Conservation (phyloP, 768 basidiomycete genomes). For the Boletus pseudo-olivaceus region DNA sequence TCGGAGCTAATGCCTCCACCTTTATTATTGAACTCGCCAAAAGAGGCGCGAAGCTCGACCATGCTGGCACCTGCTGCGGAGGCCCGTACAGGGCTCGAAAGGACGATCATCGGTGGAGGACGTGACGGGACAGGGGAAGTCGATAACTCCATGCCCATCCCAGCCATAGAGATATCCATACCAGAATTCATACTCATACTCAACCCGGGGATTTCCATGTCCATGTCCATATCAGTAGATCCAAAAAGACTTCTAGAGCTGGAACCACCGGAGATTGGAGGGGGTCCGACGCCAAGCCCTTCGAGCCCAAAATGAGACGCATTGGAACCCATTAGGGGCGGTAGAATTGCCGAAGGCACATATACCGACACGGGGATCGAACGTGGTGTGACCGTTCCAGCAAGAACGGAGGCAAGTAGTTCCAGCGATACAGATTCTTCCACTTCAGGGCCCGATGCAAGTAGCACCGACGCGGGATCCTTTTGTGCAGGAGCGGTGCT, state of each 20-base stretch:
- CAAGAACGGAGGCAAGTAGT: conserved; percentile 61
- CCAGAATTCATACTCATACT: conserved; percentile 34
- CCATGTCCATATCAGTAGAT: conserved; percentile 31
- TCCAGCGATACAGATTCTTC: conserved; percentile 42
- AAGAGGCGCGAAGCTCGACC: conserved; percentile 60
- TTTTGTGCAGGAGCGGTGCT: conserved; percentile 1
- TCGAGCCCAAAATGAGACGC: conserved; percentile 29
- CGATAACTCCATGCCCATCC: conserved; percentile 27
- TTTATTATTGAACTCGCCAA: conserved; percentile 42
- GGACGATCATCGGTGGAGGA: conserved; percentile 52
- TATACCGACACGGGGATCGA: conserved; percentile 70
- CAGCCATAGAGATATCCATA: conserved; percentile 31
- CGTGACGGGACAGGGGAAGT: conserved; percentile 35
- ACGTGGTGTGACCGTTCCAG: conserved; percentile 40
- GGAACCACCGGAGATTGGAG: conserved; percentile 22
- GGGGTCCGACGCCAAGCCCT: conserved; percentile 25
- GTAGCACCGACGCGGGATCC: not conserved
- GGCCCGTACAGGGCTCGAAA: conserved; percentile 63
- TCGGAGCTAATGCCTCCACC: conserved; percentile 13
- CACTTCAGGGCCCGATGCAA: conserved; percentile 25
- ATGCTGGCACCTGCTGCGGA: conserved; percentile 62
- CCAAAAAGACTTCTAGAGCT: conserved; percentile 29
- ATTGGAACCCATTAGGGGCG: conserved; percentile 17
- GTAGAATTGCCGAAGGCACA: conserved; percentile 41
- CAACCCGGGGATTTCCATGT: conserved; percentile 35